Conservation (phyloP, 306 rosid species). For the Lablab purpureus region DNA sequence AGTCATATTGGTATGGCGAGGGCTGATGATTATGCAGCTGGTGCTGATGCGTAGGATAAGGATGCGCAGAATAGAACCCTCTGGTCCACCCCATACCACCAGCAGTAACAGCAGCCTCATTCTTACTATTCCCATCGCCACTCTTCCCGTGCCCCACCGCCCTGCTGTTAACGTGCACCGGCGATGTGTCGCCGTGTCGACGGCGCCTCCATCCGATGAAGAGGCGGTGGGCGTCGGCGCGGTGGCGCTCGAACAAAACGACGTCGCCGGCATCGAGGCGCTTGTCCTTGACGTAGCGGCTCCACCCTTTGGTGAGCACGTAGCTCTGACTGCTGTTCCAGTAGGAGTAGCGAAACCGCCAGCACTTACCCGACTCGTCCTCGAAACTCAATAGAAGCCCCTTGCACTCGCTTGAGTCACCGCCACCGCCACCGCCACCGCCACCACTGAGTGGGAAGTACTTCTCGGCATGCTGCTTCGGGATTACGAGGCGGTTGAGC, state of each 20-base stretch:
- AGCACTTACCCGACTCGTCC: slow-evolving; percentile 89
- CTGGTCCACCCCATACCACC: slow-evolving; percentile 64
- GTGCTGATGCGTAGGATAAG: slow-evolving; percentile 82
- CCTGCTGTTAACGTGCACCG: slow-evolving; percentile 48
- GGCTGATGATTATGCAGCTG: slow-evolving; percentile 46
- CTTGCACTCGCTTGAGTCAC: slow-evolving; percentile 61
- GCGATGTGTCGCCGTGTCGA: neutral
- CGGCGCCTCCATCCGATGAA: slow-evolving; percentile 79
- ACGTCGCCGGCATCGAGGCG: slow-evolving; percentile 91
- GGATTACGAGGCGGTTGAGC: slow-evolving; percentile 94
- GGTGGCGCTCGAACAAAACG: slow-evolving; percentile 76
- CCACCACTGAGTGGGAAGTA: slow-evolving; percentile 69
- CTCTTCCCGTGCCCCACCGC: neutral
- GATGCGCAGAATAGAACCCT: slow-evolving; percentile 71
- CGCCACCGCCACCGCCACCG: neutral
- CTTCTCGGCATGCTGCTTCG: slow-evolving; percentile 93
- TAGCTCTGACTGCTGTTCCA: slow-evolving; percentile 99
- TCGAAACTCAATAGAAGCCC: slow-evolving; percentile 84
- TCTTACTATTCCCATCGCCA: neutral
- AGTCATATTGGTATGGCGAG: slow-evolving; percentile 71
- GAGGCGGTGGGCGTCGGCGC: slow-evolving; percentile 59
- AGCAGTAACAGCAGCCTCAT: slow-evolving; percentile 22
- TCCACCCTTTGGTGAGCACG: slow-evolving; percentile 94
- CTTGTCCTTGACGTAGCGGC: slow-evolving; percentile 95
- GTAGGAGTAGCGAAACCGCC: slow-evolving; percentile 97